Evolutionary conservation across 768 basidiomycete species (phyloP).

Genomic region (Hortiboletus flavorubellus): DNA sequence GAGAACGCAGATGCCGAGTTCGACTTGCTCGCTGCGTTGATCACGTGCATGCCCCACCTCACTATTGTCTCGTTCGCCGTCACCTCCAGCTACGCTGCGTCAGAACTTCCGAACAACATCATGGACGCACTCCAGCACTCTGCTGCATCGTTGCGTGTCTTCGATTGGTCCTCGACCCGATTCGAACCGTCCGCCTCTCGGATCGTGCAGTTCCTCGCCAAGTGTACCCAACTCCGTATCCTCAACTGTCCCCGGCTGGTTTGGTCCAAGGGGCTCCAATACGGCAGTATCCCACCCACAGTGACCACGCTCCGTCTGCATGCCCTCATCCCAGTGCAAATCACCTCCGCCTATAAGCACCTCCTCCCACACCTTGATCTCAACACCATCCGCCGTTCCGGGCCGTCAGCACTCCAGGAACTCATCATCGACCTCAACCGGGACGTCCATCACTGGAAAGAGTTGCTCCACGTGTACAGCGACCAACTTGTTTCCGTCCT

Average conservation of each 20-base stretch:
- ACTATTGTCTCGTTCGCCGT: slow-evolving; percentile 19
- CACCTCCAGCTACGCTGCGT: neutral
- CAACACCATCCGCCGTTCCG: neutral
- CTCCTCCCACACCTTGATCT: neutral
- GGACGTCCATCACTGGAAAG: slow-evolving; percentile 3
- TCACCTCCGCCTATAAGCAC: neutral
- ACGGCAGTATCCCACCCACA: slow-evolving; percentile 3
- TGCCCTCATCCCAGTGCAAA: neutral
- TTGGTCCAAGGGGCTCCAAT: slow-evolving; percentile 6
- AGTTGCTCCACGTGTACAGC: slow-evolving; percentile 14
- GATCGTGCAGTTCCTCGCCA: slow-evolving; percentile 4
- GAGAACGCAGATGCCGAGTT: neutral
- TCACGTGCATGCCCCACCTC: slow-evolving; percentile 18
- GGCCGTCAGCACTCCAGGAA: slow-evolving; percentile 14
- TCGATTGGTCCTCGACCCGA: slow-evolving; percentile 14
- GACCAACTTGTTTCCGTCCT: slow-evolving; percentile 19
- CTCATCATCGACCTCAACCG: slow-evolving; percentile 13
- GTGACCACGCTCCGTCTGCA: slow-evolving; percentile 16
- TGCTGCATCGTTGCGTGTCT: slow-evolving; percentile 18
- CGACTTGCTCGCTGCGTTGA: slow-evolving; percentile 6
- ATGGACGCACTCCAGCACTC: slow-evolving; percentile 15
- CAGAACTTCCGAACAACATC: slow-evolving; percentile 1
- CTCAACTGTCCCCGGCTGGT: slow-evolving; percentile 8
- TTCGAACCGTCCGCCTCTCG: neutral
- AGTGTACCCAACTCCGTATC: slow-evolving; percentile 16